Evolutionary conservation across 2,329 filamentous ascomycete species (phyloP).

Genomic region (Pseudogymnoascus sp.): DNA sequence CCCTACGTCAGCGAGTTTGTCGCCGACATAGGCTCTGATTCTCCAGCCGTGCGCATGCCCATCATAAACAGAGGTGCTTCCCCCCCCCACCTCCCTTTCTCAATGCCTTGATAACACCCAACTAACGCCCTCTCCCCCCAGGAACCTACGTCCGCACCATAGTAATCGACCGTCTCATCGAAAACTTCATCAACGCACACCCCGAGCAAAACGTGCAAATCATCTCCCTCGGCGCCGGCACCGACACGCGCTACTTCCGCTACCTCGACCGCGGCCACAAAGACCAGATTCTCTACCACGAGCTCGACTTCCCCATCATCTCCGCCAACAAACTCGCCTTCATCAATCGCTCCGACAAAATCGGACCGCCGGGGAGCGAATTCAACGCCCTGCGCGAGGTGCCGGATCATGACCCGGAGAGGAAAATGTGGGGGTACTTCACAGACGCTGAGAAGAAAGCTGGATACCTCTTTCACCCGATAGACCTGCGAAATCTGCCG

Average conservation of each 20-base stretch:
- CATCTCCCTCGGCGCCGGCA: conserved; percentile 85
- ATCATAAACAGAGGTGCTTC: conserved; percentile 83
- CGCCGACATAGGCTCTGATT: conserved; percentile 33
- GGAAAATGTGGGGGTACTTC: not conserved
- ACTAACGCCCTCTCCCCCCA: conserved; percentile 28
- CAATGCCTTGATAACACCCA: conserved; percentile 11
- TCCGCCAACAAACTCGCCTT: conserved; percentile 43
- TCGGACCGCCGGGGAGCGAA: conserved; percentile 22
- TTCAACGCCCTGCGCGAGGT: conserved; percentile 13
- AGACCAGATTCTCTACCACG: conserved; percentile 63
- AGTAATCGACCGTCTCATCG: conserved; percentile 70
- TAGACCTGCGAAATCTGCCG: conserved; percentile 26
- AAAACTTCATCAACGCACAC: conserved; percentile 51
- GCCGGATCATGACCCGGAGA: conserved; percentile 10
- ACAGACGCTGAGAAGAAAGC: not conserved
- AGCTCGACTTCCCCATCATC: conserved; percentile 78
- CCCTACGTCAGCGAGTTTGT: conserved; percentile 67
- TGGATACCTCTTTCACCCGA: conserved; percentile 40
- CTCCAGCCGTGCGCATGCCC: conserved; percentile 59
- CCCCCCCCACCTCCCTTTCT: conserved; percentile 2
- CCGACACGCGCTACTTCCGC: conserved; percentile 81
- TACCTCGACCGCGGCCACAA: conserved; percentile 14
- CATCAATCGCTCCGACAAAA: conserved; percentile 9
- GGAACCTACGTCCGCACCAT: conserved; percentile 88
- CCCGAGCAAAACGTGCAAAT: conserved; percentile 54